Conservation (phyloP, 2,329 filamentous ascomycete species). For the Coleophoma cylindrospora region DNA sequence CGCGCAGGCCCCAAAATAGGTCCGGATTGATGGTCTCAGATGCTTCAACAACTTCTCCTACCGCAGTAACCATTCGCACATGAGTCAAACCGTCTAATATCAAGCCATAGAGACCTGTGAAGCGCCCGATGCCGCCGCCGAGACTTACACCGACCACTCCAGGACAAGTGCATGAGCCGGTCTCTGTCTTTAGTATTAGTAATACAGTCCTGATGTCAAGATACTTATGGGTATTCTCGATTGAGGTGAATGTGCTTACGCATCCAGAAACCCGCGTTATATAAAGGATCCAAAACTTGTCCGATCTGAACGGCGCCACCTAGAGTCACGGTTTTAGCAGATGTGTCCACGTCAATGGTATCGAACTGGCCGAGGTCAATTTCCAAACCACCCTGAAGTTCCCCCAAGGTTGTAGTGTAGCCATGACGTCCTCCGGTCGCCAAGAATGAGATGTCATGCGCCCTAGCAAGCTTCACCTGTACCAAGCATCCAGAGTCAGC, state of each 20-base stretch:
- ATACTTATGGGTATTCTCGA: background rate
- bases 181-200: background rate
- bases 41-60: conserved; percentile 15
- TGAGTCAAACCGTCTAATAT: conserved; percentile 1
- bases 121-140: conserved; percentile 4
- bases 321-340: background rate
- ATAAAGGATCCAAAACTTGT: background rate
- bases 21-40: conserved; percentile 16
- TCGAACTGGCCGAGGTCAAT: background rate
- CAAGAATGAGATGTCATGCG: background rate
- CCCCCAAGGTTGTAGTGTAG: background rate
- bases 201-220: background rate
- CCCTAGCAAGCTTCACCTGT: too few species aligned
- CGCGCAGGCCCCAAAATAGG: conserved; percentile 25
- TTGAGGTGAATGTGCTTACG: background rate
- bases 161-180: background rate
- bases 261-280: background rate
- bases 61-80: conserved; percentile 19
- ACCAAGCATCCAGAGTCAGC: too few species aligned
- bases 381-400: background rate
- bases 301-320: background rate
- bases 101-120: conserved; percentile 1
- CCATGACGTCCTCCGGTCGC: background rate
- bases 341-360: background rate
- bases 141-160: conserved; percentile 3